Conservation (phyloP, 2,329 filamentous ascomycete species). For the Setomelanomma holmii region DNA sequence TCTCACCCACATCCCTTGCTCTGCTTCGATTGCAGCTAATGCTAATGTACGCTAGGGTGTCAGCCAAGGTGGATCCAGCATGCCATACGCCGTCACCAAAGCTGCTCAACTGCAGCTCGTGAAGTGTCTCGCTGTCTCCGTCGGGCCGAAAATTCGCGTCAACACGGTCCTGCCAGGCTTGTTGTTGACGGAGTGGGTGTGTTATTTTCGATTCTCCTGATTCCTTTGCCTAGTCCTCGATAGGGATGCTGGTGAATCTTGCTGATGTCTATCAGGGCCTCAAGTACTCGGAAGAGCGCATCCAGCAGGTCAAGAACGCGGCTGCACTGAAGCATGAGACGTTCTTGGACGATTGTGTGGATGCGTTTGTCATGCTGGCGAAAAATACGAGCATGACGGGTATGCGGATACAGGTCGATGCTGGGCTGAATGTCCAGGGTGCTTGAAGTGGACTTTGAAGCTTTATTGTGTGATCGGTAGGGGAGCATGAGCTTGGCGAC, state of each 20-base stretch:
- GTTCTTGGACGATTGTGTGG: slow-evolving; percentile 61
- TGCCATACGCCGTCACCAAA: slow-evolving; percentile 81
- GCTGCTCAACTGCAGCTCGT: slow-evolving; percentile 74
- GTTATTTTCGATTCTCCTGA: slow-evolving; percentile 5
- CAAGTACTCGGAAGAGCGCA: slow-evolving; percentile 64
- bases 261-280: slow-evolving; percentile 53
- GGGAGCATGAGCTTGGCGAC: too few species aligned
- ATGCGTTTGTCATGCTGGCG: slow-evolving; percentile 62
- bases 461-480: neutral
- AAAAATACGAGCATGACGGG: slow-evolving; percentile 61
- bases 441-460: slow-evolving; percentile 4
- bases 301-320: slow-evolving; percentile 61
- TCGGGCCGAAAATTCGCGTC: slow-evolving; percentile 68
- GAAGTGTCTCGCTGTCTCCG: slow-evolving; percentile 68
- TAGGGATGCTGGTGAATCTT: too few species aligned
- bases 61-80: slow-evolving; percentile 61
- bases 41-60: slow-evolving; percentile 50
- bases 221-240: too few species aligned
- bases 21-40: too few species aligned
- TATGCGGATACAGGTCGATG: slow-evolving; percentile 53
- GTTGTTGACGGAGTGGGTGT: slow-evolving; percentile 62
- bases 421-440: slow-evolving; percentile 43
- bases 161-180: slow-evolving; percentile 72
- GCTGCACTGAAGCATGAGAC: slow-evolving; percentile 67
- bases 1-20: too few species aligned